Evolutionary conservation across 768 basidiomycete species (phyloP), one percentile per base, ranked within the genome.

Genomic region (Paxillus ammoniavirescens): DNA sequence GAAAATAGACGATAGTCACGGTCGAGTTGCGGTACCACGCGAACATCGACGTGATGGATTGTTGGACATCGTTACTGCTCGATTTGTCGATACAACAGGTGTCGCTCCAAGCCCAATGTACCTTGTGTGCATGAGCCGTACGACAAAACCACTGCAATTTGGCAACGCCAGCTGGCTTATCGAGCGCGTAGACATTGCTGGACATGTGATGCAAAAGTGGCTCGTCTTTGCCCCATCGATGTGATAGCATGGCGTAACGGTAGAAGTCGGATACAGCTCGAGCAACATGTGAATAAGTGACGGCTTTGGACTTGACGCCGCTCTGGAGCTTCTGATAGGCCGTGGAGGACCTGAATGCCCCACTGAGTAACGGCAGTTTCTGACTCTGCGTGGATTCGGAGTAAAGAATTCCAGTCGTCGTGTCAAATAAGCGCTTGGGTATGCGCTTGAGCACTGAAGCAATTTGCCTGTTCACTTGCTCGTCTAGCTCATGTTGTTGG

Each of bases 41-140:
- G 21, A 36, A 52, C 51, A 52, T 52, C 4, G 42, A 45, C 6
- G 41, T 35, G 18, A 52, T 52, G 14, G 51, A 26, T 37, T 46
- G 30, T 8, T 52, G 51, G 12, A 44, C n/a, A 28, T 52, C 51
- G 10, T n/a, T 42, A 28, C 43, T 46, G 28, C 31, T 52, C 31
- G 30, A 28, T 28, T 46, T 52, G 33, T 52, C 35, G 2, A 52
- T 52, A 8, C 51, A 52, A 14, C 51, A 52, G 18, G 51, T 52
- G 33, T 52, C 43, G 36, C 49, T 50, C 49, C 49, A 50, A 12
- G 49, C 49, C 49, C 49, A 52, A 4, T 18, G 5, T 12, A 43
- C 35, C 10, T 21, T 35, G 23, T 42, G 35, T 10, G 18, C 18
- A 21, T 7, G 13, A 31, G 51, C 35, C 28, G 18, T 31, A 6